Evolutionary conservation across 2,329 filamentous ascomycete species (phyloP), one percentile per base, ranked within the genome.

Genomic region (Trichocomaceae sp.): DNA sequence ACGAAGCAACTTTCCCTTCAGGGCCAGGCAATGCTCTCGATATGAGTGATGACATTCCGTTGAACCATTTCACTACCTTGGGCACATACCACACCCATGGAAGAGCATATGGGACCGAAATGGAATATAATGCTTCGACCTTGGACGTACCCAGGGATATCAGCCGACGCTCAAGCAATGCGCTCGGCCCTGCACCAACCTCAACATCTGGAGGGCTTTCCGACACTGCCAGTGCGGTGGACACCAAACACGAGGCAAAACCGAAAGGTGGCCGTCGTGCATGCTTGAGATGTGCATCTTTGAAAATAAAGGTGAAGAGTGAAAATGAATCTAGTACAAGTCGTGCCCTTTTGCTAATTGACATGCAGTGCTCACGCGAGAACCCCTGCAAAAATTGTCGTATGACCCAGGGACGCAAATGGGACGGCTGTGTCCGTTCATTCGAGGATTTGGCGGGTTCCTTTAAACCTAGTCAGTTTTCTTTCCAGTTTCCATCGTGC

Each of bases 391-490:
- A 12, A 13, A 52, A 13, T 17, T 55, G 47, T 20, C 1, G 1
- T 10, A 23, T 12, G 9, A 19, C 35, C 5, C 13, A 9, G 9
- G 29, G 45, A 31, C 52, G 56, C n/a, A 54, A 49, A 37, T 58
- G 56, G 56, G 33, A 17, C 10, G 48, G 39, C 3, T 58, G 56
- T 26, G n/a, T 50, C 5, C 56, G 56, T 19, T 49, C 26, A 31
- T 54, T 57, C n/a, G 15, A 12, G 1, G 17, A 51, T 1, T 20
- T 55, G 19, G 22, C 13, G 8, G 20, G 50, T 10, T 1, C 46
- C 19, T 46, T 59, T 7, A 37, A 39, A 19, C 55, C 57, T 19
- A 33, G 57, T 57, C 19, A 57, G 57, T 19, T 7, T 17, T 41
- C n/a, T 23, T 41, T 15, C 10, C 2, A 26, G 33, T 8, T n/a